phyloP scores from a whole-genome alignment of 1,139 yeast species.

The Pichia sp. region DNA sequence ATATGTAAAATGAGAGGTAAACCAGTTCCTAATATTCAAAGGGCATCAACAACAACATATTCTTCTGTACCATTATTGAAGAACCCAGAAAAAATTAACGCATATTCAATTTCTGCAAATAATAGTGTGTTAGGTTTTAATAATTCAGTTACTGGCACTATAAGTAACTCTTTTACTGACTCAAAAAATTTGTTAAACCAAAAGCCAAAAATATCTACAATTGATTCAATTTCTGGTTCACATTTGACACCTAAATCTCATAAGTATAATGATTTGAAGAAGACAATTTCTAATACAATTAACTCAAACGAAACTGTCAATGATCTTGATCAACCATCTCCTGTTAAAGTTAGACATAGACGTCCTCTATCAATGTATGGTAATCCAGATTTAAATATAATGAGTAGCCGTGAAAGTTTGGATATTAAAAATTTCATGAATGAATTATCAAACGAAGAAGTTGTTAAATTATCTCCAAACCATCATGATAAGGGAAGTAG shows the following conservation, averaged over 20 bases:
- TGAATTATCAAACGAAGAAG: conserved; percentile 28
- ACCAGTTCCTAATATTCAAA: conserved; percentile 25
- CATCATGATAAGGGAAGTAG: conserved; percentile 25
- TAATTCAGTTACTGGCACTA: conserved; percentile 1
- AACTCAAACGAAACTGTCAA: not conserved
- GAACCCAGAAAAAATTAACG: no score
- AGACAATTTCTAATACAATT: conserved; percentile 1
- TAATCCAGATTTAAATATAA: conserved; percentile 1
- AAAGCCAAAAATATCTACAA: not conserved
- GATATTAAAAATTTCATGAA: conserved; percentile 25
- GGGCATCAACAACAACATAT: not conserved
- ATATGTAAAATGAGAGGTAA: conserved; percentile 53
- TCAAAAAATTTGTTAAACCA: no score
- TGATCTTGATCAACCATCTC: not conserved
- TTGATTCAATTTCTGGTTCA: no score
- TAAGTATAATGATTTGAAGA: conserved; percentile 7
- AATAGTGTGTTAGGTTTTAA: not conserved
- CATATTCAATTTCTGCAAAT: not conserved
- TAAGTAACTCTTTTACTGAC: not conserved
- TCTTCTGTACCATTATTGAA: not conserved
- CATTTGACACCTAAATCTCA: not conserved
- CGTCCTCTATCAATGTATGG: conserved; percentile 16
- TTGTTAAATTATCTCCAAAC: conserved; percentile 32
- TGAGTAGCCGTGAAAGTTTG: conserved; percentile 5
- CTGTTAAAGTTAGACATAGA: conserved; percentile 5